Evolutionary conservation across 2,329 filamentous ascomycete genomes (phyloP).

Genomic region (Tolypocladium nubicola): DNA sequence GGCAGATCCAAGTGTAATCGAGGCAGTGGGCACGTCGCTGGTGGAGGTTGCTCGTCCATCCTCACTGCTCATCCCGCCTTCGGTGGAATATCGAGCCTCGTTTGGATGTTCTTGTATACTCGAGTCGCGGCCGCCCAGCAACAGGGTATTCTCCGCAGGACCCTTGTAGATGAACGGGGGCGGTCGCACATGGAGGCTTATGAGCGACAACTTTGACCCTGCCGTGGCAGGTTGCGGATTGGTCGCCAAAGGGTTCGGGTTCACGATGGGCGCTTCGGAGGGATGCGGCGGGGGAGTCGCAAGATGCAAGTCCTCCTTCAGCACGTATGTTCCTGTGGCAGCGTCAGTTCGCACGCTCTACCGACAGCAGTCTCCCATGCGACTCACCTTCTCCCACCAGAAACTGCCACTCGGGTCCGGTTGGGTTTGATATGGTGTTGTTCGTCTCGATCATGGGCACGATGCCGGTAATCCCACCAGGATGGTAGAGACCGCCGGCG

Average conservation of each 20-base stretch:
- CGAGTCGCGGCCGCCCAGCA: slow-evolving; percentile 28
- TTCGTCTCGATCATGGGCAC: slow-evolving; percentile 85
- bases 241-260: slow-evolving; percentile 85
- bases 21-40: slow-evolving; percentile 36
- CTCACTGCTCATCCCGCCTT: slow-evolving; percentile 47
- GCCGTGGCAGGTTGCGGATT: slow-evolving; percentile 71
- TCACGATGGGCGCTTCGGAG: slow-evolving; percentile 77
- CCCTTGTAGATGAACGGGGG: slow-evolving; percentile 45
- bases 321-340: slow-evolving; percentile 68
- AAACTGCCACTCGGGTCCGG: slow-evolving; percentile 77
- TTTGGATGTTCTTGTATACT: slow-evolving; percentile 53
- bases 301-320: slow-evolving; percentile 84
- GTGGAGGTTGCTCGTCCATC: slow-evolving; percentile 42
- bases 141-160: slow-evolving; percentile 38
- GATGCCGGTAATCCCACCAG: slow-evolving; percentile 55
- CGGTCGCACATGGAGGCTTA: slow-evolving; percentile 56
- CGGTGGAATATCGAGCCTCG: slow-evolving; percentile 49
- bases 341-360: background rate
- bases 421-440: slow-evolving; percentile 73
- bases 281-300: slow-evolving; percentile 93
- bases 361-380: background rate
- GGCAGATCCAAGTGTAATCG: slow-evolving; percentile 30
- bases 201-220: slow-evolving; percentile 75
- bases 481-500: slow-evolving; percentile 59
- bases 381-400: slow-evolving; percentile 80